Evolutionary conservation across 2,329 filamentous ascomycete species (phyloP), one percentile per base, ranked within the genome.

Genomic region (Hypoxylon sp.): DNA sequence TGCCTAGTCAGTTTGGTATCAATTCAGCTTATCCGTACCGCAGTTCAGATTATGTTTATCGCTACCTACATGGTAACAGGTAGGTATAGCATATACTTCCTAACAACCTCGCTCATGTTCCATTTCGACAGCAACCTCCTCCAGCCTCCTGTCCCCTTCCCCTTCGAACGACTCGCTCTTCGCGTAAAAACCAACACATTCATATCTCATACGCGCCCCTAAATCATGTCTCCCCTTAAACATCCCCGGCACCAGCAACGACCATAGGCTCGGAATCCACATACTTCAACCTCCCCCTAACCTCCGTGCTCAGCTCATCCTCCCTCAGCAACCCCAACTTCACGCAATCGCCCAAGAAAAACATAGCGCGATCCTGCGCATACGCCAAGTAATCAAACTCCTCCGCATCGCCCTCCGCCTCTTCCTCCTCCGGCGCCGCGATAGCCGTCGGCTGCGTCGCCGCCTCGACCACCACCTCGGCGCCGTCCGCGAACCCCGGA

Each of bases 361-460:
- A 95, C 80, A 95, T 83, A 0, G 93, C 94, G 13, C 95, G 85
- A 68, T 97, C 92, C 78, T 97, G 92, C 6, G 95, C 89, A 78
- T 98, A 99, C 10, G 86, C 87, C 22, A 99, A 82, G 76, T 98
- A 99, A 77, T 99, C 94, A 74, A 98, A 99, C 73, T 92, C 87
- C 26, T 84, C 86, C 19, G 84, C 84, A 50, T 85, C 82, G 4
- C 80, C 81, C 13, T 81, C 37, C 10, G 32, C 32, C 13, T 81
- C 80, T 48, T 83, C 84, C 62, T 71, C 75, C 46, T 79, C 73
- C 3, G 72, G 72, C 11, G 68, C 46, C 8, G 37, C 55, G 11
- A 28, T 50, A 1, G 61, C 55, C 28, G 44, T 56, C 7, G 62
- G 47, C 15, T 64, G 64, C 17, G 52, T 63, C 6, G 41, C 56